Base-by-base conservation (phyloP, 441 rosid species). In the Populus hybrid region DNA sequence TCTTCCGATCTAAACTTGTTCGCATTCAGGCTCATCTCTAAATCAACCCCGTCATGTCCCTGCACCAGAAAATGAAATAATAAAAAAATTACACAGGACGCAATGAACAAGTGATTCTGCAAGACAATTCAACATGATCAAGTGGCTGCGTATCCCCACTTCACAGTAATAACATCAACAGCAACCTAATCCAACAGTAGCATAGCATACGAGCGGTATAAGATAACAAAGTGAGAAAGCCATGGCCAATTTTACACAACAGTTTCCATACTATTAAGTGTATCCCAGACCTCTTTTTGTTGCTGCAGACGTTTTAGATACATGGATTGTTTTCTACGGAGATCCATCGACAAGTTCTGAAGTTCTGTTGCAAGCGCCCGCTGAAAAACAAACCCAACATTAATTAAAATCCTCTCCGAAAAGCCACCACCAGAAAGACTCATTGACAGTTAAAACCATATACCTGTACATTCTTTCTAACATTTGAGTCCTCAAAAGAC, bases 401-500 rank as follows among this genome's bases (percentile, higher is more conserved):
- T 72, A 56, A 65, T 70, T 50, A 79, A 23, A 64, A 72, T 26
- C 53, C 66, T 26, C 74, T 61, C 63, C 12, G 59, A 18, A 56
- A 61, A 9, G 35, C 42, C 8, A 59, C 20, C 9, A n/a, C 1
- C 28, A 16, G 9, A 24, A 31, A 9, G 33, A 11, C 76, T 9
- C 28, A 63, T 11, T 63, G 31, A 38, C 69, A 56, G 56, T 21
- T 7, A 61, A 18, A 73, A 64, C 12, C 70, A 75, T 67, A 21
- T 80, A 92, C 96, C 94, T 94, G 95, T 69, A 94, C 97, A 68
- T 93, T 94, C 79, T 89, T 93, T 81, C 97, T 87, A 72, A 94
- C 86, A 89, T 86, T 93, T 33, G 94, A 91, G 81, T 93, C 97
- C 85, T 93, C 95, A 68, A 94, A 87, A 74, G 89, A 87, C 71